Conservation (phyloP, 2,329 filamentous ascomycete species). For the Teratosphaeria zuluensis region DNA sequence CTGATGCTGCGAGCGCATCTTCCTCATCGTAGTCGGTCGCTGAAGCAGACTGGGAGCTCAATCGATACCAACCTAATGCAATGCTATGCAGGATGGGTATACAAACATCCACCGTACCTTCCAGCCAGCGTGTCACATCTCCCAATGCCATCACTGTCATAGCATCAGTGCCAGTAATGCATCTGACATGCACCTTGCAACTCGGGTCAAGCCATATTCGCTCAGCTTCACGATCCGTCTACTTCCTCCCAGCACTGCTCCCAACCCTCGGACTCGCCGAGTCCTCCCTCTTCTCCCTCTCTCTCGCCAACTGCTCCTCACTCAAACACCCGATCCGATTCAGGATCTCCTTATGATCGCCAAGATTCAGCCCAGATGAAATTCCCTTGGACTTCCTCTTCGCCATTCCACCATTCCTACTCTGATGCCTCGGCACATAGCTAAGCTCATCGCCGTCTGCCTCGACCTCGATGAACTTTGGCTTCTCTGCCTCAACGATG, state of each 20-base stretch:
- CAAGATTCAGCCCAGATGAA: conserved; percentile 39
- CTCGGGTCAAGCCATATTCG: no score
- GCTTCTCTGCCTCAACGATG: conserved; percentile 13
- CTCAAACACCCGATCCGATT: conserved; percentile 63
- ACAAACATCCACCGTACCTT: no score
- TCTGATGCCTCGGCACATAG: conserved; percentile 13
- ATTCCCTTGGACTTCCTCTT: conserved; percentile 50
- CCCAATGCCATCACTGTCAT: no score
- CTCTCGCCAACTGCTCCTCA: conserved; percentile 25
- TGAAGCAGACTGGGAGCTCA: no score
- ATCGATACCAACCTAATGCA: no score
- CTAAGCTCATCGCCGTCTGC: conserved; percentile 60
- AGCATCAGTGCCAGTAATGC: neutral
- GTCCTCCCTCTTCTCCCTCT: conserved; percentile 21
- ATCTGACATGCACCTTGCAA: neutral
- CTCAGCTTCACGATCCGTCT: neutral
- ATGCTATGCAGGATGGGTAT: no score
- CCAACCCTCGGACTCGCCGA: neutral
- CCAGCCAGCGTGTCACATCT: no score
- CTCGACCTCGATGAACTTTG: conserved; percentile 51
- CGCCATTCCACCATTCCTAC: conserved; percentile 19
- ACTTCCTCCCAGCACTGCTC: neutral
- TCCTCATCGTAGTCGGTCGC: no score
- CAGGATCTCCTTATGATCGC: conserved; percentile 70
- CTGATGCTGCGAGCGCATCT: no score